Percentiles rank a stretch among this genome's conserved stretches.
These are phyloP conservation scores for Arabis hirsuta DNA, from an alignment of 345 rosid species.

Conservation along the genomic window DNA sequence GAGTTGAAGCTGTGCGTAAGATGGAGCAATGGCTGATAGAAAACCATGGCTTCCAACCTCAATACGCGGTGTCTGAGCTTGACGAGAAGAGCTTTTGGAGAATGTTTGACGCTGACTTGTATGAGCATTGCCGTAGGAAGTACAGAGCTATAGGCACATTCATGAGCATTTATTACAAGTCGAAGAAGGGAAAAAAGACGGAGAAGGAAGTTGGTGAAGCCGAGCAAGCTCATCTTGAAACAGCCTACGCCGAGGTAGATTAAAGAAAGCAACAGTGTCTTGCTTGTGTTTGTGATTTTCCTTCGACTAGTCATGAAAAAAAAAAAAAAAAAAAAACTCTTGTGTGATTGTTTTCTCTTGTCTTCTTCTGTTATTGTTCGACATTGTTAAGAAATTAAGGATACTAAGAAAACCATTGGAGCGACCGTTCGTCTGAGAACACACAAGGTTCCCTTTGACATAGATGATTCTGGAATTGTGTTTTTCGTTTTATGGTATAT, in stretches of 20 bases:
- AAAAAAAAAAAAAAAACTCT: too few relatives aligned
- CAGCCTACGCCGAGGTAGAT: constrained; percentile 28
- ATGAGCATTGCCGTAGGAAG: constrained; percentile 74
- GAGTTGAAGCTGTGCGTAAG: constrained; percentile 72
- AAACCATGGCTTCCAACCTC: constrained; percentile 86
- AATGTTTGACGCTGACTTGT: constrained; percentile 79
- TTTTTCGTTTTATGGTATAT: too few relatives aligned
- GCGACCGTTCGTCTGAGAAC: too few relatives aligned
- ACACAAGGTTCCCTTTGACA: too few relatives aligned
- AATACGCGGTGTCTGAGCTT: constrained; percentile 85
- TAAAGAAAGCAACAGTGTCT: not conserved
- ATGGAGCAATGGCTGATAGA: constrained; percentile 89
- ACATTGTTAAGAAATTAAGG: too few relatives aligned
- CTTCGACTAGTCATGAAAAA: not conserved
- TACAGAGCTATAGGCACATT: constrained; percentile 85
- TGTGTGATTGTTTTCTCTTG: not conserved
- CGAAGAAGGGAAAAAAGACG: constrained; percentile 90
- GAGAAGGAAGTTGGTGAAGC: constrained; percentile 96
- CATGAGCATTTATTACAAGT: constrained; percentile 94
- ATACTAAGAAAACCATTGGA: not conserved
- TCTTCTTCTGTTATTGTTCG: not conserved
- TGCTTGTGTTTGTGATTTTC: not conserved
- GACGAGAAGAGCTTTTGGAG: constrained; percentile 84
- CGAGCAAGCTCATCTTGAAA: constrained; percentile 72
- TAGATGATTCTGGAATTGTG: too few relatives aligned